These are phyloP conservation scores for Gaeumannomyces sp. DNA, from an alignment of 2,329 filamentous ascomycete species.

Conservation along the genomic window DNA sequence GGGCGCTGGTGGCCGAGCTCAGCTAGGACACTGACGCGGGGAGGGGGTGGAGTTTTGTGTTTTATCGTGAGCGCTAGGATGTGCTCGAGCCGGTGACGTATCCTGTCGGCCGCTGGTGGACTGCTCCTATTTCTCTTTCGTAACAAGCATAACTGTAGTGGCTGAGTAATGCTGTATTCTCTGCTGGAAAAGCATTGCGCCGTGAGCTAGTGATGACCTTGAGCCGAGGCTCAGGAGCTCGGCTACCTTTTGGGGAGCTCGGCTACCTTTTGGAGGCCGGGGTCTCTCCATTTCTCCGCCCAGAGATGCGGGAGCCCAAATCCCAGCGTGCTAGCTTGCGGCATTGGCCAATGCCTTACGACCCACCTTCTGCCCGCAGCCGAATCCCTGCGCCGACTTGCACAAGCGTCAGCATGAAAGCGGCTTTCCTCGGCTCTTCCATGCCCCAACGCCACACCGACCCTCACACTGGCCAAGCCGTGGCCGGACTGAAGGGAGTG, in stretches of 20 bases:
- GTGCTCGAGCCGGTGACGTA: no score
- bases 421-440: constrained; percentile 18
- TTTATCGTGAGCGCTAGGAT: no score
- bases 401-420: background rate
- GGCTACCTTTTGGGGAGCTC: no score
- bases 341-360: background rate
- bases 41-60: background rate
- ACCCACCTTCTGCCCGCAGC: background rate
- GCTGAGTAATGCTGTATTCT: background rate
- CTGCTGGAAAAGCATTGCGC: background rate
- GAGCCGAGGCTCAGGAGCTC: background rate
- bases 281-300: background rate
- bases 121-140: no score
- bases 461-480: background rate
- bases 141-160: background rate
- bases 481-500: background rate
- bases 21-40: background rate
- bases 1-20: background rate
- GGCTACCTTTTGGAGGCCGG: no score
- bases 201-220: background rate
- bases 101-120: no score
- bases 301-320: background rate
- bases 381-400: background rate
- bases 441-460: background rate
- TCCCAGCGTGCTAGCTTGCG: background rate